Conservation (phyloP, 139 green algal species). For the Chara braunii region DNA sequence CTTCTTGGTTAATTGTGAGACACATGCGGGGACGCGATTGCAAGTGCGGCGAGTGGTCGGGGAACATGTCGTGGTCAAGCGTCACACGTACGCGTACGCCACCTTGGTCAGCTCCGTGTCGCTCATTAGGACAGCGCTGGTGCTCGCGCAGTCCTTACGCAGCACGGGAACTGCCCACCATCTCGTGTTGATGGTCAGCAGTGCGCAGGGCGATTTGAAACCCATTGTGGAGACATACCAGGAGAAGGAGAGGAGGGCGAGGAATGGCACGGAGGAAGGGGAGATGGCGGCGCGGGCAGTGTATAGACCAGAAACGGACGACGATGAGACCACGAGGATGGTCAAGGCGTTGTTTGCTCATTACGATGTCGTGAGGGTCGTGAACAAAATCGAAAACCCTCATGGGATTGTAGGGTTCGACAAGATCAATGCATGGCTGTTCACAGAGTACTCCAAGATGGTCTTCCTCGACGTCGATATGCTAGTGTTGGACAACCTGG, state of each 20-base stretch:
- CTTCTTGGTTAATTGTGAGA: slow-evolving; percentile 28
- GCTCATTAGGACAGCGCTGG: slow-evolving; percentile 17
- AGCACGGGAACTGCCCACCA: slow-evolving; percentile 25
- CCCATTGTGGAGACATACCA: too few relatives aligned
- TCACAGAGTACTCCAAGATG: slow-evolving; percentile 28
- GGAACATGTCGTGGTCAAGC: background rate
- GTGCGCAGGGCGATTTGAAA: background rate
- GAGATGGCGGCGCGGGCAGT: background rate
- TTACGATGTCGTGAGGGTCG: background rate
- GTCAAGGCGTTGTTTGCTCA: background rate
- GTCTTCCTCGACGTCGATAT: slow-evolving; percentile 43
- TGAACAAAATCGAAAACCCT: slow-evolving; percentile 5
- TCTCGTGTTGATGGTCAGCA: slow-evolving; percentile 29
- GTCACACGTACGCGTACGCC: slow-evolving; percentile 22
- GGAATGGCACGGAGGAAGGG: background rate
- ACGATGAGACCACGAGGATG: background rate
- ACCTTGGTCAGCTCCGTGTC: slow-evolving; percentile 19
- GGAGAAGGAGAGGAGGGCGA: background rate
- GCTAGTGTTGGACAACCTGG: slow-evolving; percentile 25
- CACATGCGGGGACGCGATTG: background rate
- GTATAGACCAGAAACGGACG: too few relatives aligned
- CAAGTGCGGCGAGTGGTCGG: background rate
- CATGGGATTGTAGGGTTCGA: slow-evolving; percentile 29
- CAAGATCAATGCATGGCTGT: slow-evolving; percentile 34
- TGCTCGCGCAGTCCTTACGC: slow-evolving; percentile 17